Conservation (phyloP, 306 rosid genomes). For the Betula pendula region DNA sequence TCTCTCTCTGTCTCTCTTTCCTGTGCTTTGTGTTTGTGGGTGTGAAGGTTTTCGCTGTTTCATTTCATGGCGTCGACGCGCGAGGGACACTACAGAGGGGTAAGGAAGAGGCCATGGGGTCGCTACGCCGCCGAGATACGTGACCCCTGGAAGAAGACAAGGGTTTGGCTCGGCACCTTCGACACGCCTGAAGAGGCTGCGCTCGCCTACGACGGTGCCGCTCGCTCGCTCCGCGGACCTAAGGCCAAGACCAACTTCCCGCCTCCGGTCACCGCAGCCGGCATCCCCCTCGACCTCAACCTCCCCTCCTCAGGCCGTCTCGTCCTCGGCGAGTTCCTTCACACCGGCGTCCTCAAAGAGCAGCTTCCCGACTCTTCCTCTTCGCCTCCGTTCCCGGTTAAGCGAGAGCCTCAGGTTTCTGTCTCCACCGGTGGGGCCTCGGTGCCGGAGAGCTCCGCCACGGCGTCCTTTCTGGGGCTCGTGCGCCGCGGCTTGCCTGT, state of each 20-base stretch:
- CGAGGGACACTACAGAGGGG: slow-evolving; percentile 87
- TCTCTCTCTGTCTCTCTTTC: too few species aligned
- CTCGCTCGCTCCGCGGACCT: slow-evolving; percentile 83
- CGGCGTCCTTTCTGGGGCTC: slow-evolving; percentile 68
- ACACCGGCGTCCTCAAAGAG: slow-evolving; percentile 48
- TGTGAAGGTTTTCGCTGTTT: too few species aligned
- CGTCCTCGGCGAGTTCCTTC: slow-evolving; percentile 61
- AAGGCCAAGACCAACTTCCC: slow-evolving; percentile 94
- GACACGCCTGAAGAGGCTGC: slow-evolving; percentile 98
- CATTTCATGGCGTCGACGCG: slow-evolving; percentile 61
- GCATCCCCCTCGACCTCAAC: slow-evolving; percentile 67
- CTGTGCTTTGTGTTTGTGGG: too few species aligned
- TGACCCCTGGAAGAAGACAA: slow-evolving; percentile 94
- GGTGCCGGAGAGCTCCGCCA: slow-evolving; percentile 21
- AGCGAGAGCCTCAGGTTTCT: not conserved
- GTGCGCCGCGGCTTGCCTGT: slow-evolving; percentile 79
- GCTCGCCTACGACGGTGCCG: slow-evolving; percentile 94
- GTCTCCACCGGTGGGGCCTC: not conserved
- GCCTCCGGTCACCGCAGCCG: slow-evolving; percentile 35
- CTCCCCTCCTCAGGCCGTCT: slow-evolving; percentile 45
- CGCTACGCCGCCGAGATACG: slow-evolving; percentile 97
- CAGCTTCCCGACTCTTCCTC: slow-evolving; percentile 10
- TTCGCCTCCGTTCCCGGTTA: not conserved
- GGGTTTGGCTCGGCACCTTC: slow-evolving; percentile 96
- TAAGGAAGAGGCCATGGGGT: slow-evolving; percentile 95